Conservation (phyloP, 2,329 filamentous ascomycete species). For the Nothophoma quercina region DNA sequence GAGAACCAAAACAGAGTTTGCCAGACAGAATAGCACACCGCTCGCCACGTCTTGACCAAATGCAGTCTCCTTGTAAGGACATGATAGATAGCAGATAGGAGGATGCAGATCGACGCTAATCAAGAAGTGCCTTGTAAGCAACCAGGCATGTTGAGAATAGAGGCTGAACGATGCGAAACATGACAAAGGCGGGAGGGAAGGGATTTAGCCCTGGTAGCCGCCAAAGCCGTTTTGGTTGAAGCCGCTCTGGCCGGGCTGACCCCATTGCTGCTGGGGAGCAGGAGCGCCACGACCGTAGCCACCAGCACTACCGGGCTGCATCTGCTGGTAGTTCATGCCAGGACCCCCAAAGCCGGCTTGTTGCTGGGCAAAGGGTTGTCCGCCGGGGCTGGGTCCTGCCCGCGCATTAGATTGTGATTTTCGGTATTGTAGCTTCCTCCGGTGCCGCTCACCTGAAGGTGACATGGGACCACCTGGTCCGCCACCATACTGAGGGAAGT, state of each 20-base stretch:
- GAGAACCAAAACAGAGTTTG: conserved; percentile 26
- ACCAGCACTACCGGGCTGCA: conserved; percentile 71
- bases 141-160: conserved; percentile 45
- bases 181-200: conserved; percentile 29
- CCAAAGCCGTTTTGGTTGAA: conserved; percentile 64
- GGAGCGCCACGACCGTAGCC: conserved; percentile 81
- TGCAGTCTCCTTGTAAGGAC: conserved; percentile 38
- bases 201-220: conserved; percentile 65
- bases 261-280: conserved; percentile 62
- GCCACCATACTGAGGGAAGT: conserved; percentile 95
- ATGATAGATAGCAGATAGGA: conserved; percentile 44
- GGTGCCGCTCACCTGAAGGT: conserved; percentile 59
- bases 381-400: conserved; percentile 64
- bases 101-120: conserved; percentile 45
- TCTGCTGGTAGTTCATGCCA: conserved; percentile 55
- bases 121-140: conserved; percentile 47
- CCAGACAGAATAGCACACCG: conserved; percentile 25
- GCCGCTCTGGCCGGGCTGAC: conserved; percentile 56
- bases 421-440: conserved; percentile 47
- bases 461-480: conserved; percentile 64
- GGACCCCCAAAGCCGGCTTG: conserved; percentile 70
- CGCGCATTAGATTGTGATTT: conserved; percentile 48
- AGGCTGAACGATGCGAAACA: conserved; percentile 39
- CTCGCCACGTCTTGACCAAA: conserved; percentile 37
- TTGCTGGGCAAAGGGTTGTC: conserved; percentile 66